These are phyloP conservation scores for Curvularia sp. DNA, from an alignment of 2,329 filamentous ascomycete species.

Conservation along the genomic window DNA sequence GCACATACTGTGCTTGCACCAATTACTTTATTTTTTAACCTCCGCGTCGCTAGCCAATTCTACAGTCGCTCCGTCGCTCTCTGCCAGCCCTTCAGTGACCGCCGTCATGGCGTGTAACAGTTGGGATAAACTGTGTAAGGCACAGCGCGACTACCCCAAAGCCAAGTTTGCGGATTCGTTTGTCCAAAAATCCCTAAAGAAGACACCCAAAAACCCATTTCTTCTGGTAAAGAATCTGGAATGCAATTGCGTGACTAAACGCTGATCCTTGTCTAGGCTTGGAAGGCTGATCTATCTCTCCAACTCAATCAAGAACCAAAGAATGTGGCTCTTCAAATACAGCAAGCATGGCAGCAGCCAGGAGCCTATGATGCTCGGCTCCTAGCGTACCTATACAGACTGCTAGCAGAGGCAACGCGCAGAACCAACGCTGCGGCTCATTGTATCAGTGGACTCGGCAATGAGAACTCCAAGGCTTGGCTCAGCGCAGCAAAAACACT, in stretches of 20 bases:
- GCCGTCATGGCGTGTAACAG: constrained; percentile 43
- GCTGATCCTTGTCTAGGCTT: constrained; percentile 31
- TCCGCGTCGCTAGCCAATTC: constrained; percentile 5
- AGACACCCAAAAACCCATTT: constrained; percentile 47
- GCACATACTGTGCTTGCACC: constrained; percentile 11
- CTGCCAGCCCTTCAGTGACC: neutral
- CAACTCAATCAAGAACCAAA: constrained; percentile 22
- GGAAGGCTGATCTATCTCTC: constrained; percentile 41
- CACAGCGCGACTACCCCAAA: constrained; percentile 43
- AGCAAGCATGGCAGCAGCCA: constrained; percentile 30
- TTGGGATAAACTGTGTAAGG: constrained; percentile 45
- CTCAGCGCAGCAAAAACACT: constrained; percentile 38
- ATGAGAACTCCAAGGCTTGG: constrained; percentile 36
- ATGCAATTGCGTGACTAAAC: constrained; percentile 1
- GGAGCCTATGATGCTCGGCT: constrained; percentile 36
- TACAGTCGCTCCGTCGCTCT: constrained; percentile 1
- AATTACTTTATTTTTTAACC: constrained; percentile 13
- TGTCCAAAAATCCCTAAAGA: constrained; percentile 45
- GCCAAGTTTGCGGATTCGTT: constrained; percentile 45
- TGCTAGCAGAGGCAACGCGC: constrained; percentile 30
- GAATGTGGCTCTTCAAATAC: constrained; percentile 21
- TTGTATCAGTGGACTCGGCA: constrained; percentile 27
- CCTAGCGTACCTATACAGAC: constrained; percentile 39
- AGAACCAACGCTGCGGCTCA: constrained; percentile 7
- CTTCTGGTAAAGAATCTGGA: constrained; percentile 28